Percentiles rank a stretch among this genome's conserved stretches.
Conservation (phyloP, 352 stramenopile species). For the Globisporangium cystogenes region DNA sequence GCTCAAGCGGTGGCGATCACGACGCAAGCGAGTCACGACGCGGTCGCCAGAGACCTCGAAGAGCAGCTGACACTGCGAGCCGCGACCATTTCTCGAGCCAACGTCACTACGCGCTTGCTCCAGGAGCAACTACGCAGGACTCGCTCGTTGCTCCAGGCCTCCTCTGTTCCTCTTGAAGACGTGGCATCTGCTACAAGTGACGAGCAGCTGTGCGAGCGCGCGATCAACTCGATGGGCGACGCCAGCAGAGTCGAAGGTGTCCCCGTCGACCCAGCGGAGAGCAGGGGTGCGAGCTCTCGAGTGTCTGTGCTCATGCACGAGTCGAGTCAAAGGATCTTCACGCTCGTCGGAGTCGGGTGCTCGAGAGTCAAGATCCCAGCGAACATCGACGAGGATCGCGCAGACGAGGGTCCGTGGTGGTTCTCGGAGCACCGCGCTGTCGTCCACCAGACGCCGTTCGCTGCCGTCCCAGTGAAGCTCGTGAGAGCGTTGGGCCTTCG, state of each 20-base stretch:
- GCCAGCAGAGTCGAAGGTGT: not conserved
- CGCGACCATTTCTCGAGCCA: not conserved
- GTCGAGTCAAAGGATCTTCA: not conserved
- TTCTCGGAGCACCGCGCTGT: slow-evolving; percentile 2
- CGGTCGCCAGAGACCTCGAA: not conserved
- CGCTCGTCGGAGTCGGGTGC: not conserved
- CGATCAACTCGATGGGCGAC: not conserved
- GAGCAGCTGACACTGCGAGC: not conserved
- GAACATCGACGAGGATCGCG: too few species aligned
- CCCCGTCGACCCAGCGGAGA: not conserved
- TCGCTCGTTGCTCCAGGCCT: slow-evolving; percentile 1
- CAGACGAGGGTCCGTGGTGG: not conserved
- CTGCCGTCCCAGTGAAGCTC: not conserved
- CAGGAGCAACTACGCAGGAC: not conserved
- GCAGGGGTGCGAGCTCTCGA: not conserved
- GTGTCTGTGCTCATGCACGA: slow-evolving; percentile 3
- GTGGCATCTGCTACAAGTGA: slow-evolving; percentile 4
- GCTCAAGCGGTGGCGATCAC: slow-evolving; percentile 4
- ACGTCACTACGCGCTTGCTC: not conserved
- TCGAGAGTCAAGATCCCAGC: not conserved
- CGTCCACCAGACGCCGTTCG: slow-evolving; percentile 3
- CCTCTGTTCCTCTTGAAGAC: not conserved
- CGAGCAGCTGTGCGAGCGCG: slow-evolving; percentile 9
- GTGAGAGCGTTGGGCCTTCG: not conserved
- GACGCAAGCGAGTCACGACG: not conserved